These are phyloP conservation scores for Spiromyces aspiralis DNA, from an alignment of 371 early-diverging fungal species.

Conservation along the genomic window DNA sequence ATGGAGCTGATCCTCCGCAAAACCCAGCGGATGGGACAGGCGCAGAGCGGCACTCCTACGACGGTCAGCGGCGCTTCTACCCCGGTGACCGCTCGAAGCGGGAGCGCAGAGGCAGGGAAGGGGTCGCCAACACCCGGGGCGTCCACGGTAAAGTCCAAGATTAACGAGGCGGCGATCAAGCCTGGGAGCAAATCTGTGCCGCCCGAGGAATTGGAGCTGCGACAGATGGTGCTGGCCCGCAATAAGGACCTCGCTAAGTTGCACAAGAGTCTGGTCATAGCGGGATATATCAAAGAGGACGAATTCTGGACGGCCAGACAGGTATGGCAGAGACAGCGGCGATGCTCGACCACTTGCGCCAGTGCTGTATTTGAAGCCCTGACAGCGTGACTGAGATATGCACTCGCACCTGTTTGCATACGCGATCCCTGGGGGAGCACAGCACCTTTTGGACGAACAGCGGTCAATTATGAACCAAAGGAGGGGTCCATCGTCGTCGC, in stretches of 20 bases:
- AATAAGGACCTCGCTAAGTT: slow-evolving; percentile 50
- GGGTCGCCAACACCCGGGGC: neutral
- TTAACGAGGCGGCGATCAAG: slow-evolving; percentile 2
- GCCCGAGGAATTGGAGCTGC: slow-evolving; percentile 33
- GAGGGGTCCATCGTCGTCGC: slow-evolving; percentile 68
- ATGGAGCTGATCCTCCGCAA: slow-evolving; percentile 7
- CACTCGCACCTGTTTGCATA: neutral
- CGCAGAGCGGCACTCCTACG: too few species aligned
- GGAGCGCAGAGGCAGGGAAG: neutral
- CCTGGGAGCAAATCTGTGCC: slow-evolving; percentile 13
- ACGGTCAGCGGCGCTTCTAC: too few species aligned
- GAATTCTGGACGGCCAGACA: slow-evolving; percentile 82
- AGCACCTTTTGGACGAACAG: slow-evolving; percentile 57
- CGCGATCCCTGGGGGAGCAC: neutral
- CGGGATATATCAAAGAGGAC: slow-evolving; percentile 60
- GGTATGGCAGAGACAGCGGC: slow-evolving; percentile 22
- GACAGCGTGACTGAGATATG: neutral
- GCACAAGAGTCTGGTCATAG: slow-evolving; percentile 64
- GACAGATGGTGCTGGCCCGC: slow-evolving; percentile 43
- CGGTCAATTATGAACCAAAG: slow-evolving; percentile 46
- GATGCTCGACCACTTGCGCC: neutral
- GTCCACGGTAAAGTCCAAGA: neutral
- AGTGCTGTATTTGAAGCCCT: neutral
- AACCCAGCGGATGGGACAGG: neutral
- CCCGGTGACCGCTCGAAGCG: neutral